Base-by-base conservation (phyloP, 306 rosid species). In the Dalbergia oliveri region DNA sequence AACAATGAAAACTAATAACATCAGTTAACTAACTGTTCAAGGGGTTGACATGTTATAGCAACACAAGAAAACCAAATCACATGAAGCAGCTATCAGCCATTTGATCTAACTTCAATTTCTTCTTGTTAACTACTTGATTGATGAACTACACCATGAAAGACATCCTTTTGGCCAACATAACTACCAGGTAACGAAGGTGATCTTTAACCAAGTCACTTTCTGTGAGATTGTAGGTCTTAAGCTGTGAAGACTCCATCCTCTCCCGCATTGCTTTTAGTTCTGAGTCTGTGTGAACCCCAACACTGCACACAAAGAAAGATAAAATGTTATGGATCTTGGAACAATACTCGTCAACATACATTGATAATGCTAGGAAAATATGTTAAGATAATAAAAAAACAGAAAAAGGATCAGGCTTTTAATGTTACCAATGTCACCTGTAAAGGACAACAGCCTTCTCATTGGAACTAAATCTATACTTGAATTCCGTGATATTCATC, bases 151-250 rank as follows among this genome's bases (percentile, higher is more conserved):
- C 0, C 19, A 21, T 6, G 60, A 79, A 54, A 23, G 56, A 12
- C 18, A 49, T 56, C 5, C 33, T 33, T 5, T 14, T 14, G 23
- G 56, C 39, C 34, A 67, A 81, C 68, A 16, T 62, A 54, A 54
- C 6, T 54, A 96, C 99, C 99, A 93, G 82, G 91, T 96, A 89
- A 61, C 94, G 97, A 63, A 96, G 68, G 87, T 96, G 98, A 86
- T 90, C 98, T 87, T 96, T 96, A 63, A 90, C 94, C 89, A 91
- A 84, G 83, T 93, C 99, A 80, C 86, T 88, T 37, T 89, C 87
- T 6, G 97, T 89, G 66, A 93, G 97, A 79, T 93, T 86, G 78
- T 19, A 61, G 63, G 97, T 91, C 84, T 72, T 53, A 65, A 93
- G 93, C 68, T 81, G 84, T 83, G 89, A 89, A 74, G 92, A 80